Conservation (phyloP, 2,329 filamentous ascomycete genomes). For the Teratosphaeria pseudoeucalypti region DNA sequence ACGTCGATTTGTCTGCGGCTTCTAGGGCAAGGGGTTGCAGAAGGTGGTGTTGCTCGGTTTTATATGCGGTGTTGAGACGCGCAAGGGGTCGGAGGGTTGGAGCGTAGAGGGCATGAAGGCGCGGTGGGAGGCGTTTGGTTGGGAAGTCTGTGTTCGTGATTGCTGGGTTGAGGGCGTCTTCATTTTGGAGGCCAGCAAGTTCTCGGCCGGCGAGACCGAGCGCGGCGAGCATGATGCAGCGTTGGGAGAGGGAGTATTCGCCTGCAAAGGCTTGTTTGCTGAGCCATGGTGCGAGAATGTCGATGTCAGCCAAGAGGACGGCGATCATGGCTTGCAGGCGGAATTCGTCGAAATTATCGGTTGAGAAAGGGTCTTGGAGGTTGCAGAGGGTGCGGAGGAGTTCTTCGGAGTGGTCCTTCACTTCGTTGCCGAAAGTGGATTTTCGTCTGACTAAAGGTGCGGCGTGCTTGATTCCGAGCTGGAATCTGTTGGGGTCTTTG, state of each 20-base stretch:
- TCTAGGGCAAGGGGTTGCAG: conserved; percentile 71
- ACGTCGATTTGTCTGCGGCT: conserved; percentile 68
- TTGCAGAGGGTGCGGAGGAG: conserved; percentile 67
- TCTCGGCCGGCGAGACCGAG: conserved; percentile 76
- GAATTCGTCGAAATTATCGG: conserved; percentile 65
- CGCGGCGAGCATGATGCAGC: conserved; percentile 69
- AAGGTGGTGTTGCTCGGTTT: conserved; percentile 58
- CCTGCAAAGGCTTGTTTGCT: conserved; percentile 79
- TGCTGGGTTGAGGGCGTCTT: conserved; percentile 35
- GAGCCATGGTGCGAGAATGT: conserved; percentile 73
- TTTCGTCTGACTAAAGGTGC: conserved; percentile 78
- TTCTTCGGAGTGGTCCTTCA: conserved; percentile 73
- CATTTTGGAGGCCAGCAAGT: conserved; percentile 62
- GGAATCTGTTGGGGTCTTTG: conserved; percentile 76
- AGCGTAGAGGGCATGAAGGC: conserved; percentile 61
- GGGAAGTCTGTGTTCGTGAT: conserved; percentile 48
- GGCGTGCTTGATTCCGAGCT: conserved; percentile 66
- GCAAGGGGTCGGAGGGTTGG: conserved; percentile 26
- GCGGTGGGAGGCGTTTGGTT: conserved; percentile 65
- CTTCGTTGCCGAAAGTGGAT: conserved; percentile 75
- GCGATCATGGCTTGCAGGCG: conserved; percentile 74
- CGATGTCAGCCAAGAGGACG: conserved; percentile 63
- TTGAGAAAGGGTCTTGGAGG: conserved; percentile 74
- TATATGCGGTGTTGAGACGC: conserved; percentile 58
- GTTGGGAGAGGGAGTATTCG: conserved; percentile 79